Evolutionary conservation across 345 rosid species (phyloP), one percentile per base, ranked within the genome.

Genomic region (Arabis hirsuta): DNA sequence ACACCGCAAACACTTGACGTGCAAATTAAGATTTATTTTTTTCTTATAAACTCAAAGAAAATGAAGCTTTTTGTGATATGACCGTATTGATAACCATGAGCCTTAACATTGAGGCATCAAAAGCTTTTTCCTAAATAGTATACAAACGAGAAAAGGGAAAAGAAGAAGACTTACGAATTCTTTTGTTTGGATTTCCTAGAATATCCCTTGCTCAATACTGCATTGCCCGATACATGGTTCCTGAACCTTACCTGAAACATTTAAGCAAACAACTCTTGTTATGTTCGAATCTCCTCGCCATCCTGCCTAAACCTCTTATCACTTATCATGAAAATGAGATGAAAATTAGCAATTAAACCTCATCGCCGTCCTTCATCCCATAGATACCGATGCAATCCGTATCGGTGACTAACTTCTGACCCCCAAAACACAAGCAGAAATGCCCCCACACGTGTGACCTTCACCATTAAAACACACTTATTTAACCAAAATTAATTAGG

Each of bases 371-470:
- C 69, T 64, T 86, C 65, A 93, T 71, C 74, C 93, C 94, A 51
- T 83, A 87, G 54, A 70, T 48, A 29, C 77, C 81, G 52, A 93
- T 86, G 56, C 46, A 46, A 24, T 88, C 94, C 1, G 84, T 74
- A 53, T 87, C 97, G 2, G 63, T 48, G 44, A 90, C 64, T 55
- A 93, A 73, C 85, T 90, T 93, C 81, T 81, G 89, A 66, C 81
- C 87, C 39, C 58, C 77, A 66, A 67, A 88, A 62, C 81, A 67
- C 64, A 93, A 82, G 86, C 96, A 90, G 66, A 93, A 93, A 82
- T 88, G 94, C 4, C 89, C 90, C 97, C 98, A 88, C n/a, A 93
- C 85, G 43, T 90, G 98, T 47, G 89, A 74, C 97, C 98, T 92
- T 27, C 83, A 69, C 27, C 61, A 73, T 61, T 24, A 22, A 34